These are phyloP conservation scores for Ephemerocybe angulata DNA, from an alignment of 768 basidiomycete genomes.

Conservation along the genomic window DNA sequence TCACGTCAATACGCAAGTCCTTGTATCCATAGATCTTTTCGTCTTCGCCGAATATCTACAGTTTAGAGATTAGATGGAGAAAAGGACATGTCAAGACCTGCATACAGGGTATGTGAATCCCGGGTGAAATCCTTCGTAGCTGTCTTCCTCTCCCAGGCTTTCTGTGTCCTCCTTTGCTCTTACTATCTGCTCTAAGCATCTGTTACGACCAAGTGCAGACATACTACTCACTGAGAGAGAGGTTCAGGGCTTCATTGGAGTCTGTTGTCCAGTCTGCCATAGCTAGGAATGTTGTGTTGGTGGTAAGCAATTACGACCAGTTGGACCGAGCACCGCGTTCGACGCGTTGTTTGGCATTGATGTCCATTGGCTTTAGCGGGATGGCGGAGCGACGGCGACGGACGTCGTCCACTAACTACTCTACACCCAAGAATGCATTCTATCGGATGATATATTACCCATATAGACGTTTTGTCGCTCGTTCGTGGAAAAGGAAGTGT, in stretches of 20 bases:
- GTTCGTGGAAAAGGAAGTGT: constrained; percentile 5
- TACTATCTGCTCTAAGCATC: constrained; percentile 38
- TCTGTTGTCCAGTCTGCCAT: constrained; percentile 75
- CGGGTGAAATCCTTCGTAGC: constrained; percentile 72
- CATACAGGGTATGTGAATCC: constrained; percentile 91
- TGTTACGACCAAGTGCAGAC: not conserved
- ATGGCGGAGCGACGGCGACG: no score
- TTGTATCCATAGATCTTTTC: constrained; percentile 96
- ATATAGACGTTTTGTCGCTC: not conserved
- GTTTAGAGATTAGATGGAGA: not conserved
- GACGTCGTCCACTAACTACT: no score
- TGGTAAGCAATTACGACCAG: not conserved
- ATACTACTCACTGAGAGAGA: constrained; percentile 65
- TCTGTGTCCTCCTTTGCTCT: constrained; percentile 67
- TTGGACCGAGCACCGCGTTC: not conserved
- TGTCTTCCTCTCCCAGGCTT: constrained; percentile 51
- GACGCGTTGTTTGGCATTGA: constrained; percentile 33
- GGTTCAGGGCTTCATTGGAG: constrained; percentile 70
- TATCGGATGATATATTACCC: no score
- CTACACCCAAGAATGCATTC: no score
- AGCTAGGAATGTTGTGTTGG: not conserved
- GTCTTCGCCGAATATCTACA: constrained; percentile 89
- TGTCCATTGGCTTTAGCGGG: not conserved
- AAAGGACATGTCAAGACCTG: constrained; percentile 20
- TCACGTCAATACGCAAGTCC: constrained; percentile 77